These are phyloP conservation scores for Apium graveolens DNA, from an alignment of 129 eudicot genomes.

Conservation along the genomic window DNA sequence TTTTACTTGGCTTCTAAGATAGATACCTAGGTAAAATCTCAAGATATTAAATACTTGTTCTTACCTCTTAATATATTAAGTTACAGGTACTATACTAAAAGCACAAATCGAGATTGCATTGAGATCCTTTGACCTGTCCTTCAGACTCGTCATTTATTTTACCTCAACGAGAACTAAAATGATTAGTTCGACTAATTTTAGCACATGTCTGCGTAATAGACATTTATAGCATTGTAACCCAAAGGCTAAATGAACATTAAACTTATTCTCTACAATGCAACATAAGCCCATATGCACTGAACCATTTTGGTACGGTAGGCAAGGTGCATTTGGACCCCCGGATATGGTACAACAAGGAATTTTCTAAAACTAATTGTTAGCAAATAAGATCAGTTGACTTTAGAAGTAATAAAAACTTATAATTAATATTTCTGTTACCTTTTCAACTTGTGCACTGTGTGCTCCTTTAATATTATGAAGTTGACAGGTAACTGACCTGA, in stretches of 20 bases:
- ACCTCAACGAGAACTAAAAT: neutral
- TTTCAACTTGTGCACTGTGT: slow-evolving; percentile 51
- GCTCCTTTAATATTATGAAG: slow-evolving; percentile 38
- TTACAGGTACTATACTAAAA: neutral
- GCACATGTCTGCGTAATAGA: neutral
- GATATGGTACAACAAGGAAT: neutral
- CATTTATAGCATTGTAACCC: neutral
- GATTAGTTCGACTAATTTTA: neutral
- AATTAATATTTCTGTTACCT: slow-evolving; percentile 40
- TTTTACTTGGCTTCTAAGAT: neutral
- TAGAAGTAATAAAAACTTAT: neutral
- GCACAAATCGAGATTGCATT: neutral
- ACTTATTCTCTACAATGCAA: neutral
- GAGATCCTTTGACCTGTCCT: neutral
- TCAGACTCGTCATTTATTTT: neutral
- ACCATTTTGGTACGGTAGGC: neutral
- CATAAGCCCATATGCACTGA: neutral
- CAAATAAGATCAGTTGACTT: neutral
- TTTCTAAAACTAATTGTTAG: no score
- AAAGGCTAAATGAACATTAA: neutral
- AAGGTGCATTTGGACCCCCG: neutral
- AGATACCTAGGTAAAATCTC: neutral
- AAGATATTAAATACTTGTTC: neutral
- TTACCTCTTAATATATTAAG: neutral
- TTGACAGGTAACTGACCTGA: slow-evolving; percentile 55